Base-by-base conservation (phyloP, 106 monocot species). In the Acorus calamus region DNA sequence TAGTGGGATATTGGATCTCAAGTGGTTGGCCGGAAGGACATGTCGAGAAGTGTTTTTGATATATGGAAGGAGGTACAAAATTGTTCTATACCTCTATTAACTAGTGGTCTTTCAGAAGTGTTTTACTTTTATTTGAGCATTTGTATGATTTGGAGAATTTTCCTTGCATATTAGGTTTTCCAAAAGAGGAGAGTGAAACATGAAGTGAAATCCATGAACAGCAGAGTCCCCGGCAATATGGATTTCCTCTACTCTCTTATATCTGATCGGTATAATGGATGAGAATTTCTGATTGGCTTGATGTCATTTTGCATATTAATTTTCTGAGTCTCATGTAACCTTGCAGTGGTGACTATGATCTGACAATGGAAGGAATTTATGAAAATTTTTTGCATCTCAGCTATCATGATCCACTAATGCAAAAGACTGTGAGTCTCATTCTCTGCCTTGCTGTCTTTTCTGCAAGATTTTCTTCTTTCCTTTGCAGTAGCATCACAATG, bases 321-420 rank as follows among this genome's bases (percentile, higher is more conserved):
- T 48, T 41, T 58, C 63, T 12, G 42, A 61, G 62, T 61, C 14
- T 42, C 69, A 55, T 46, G 14, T 65, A 8, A 71, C 49, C 56
- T 68, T 68, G 52, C 82, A 98, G 96, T 70, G 96, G 91, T 77
- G 91, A 98, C 64, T 85, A 98, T 75, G 96, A 91, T 62, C 71
- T 98, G 76, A 91, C 84, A n/a, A 83, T 98, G 82, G 90, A 91
- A 71, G 96, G 91, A n/a, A 88, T 98, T 69, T 80, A 91, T 68
- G 96, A 98, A 73, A 98, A 98, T 69, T 81, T 87, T 74, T 69
- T 90, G 50, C 71, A 70, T 11, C 69, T 98, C 42, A 72, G 78
- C 65, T 98, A 91, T 83, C 91, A 88, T 66, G 96, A 98, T 67
- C 96, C 96, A 53, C 56, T 82, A 77, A 80, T 98, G 87, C 68